These are phyloP conservation scores for Colletotrichum phormii DNA, from an alignment of 2,329 filamentous ascomycete species.

Conservation along the genomic window DNA sequence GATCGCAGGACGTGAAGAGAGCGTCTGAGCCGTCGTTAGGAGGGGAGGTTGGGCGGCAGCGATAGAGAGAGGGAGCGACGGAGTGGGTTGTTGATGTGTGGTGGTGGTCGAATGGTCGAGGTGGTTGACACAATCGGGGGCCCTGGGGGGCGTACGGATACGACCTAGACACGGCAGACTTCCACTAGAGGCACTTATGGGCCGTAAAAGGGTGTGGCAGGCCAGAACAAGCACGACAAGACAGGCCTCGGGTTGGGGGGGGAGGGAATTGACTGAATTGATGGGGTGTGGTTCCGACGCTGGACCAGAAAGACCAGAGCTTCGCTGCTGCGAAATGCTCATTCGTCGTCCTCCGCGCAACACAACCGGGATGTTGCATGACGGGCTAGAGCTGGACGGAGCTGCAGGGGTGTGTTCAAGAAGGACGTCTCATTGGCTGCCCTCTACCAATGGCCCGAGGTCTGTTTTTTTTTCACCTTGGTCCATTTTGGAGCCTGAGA, in stretches of 20 bases:
- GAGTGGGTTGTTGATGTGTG: conserved; percentile 33
- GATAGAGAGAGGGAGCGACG: conserved; percentile 12
- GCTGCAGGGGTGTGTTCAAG: conserved; percentile 28
- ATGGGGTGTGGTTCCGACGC: conserved; percentile 31
- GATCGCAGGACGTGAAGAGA: conserved; percentile 12
- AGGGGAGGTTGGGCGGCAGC: conserved; percentile 35
- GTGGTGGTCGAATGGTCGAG: conserved; percentile 6
- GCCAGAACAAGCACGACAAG: conserved; percentile 26
- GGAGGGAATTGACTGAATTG: conserved; percentile 31
- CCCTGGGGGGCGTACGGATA: conserved; percentile 20
- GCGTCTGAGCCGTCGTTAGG: conserved; percentile 21
- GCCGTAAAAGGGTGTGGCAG: neutral
- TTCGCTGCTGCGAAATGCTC: conserved; percentile 27
- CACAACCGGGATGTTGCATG: conserved; percentile 29
- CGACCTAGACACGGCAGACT: neutral
- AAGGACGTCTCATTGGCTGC: conserved; percentile 12
- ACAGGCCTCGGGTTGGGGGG: conserved; percentile 27
- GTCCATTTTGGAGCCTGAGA: neutral
- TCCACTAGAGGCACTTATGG: neutral
- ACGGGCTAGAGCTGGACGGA: conserved; percentile 27
- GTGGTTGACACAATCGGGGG: conserved; percentile 33
- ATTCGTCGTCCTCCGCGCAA: conserved; percentile 19
- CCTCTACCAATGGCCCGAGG: conserved; percentile 17
- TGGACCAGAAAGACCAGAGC: conserved; percentile 32
- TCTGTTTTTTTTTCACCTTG: conserved; percentile 9